A percentile compares a stretch with the other conserved stretches of the same genome.
phyloP scores from a whole-genome alignment of 139 green algal species.

The Chlamydomonas sp. region DNA sequence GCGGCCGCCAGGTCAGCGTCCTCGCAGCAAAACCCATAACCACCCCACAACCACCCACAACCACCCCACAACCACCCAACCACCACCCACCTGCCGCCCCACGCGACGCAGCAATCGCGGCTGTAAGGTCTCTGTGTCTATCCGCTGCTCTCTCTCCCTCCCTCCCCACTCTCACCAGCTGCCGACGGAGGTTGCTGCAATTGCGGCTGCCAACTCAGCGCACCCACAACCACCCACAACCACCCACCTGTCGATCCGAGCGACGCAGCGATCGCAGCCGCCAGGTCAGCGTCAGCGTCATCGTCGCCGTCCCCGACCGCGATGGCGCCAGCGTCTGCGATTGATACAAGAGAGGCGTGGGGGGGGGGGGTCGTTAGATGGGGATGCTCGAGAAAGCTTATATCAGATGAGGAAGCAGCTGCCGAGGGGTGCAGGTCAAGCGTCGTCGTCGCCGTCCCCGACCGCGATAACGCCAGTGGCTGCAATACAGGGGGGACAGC shows the following conservation, averaged over 20 bases:
- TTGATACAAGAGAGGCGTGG: not conserved
- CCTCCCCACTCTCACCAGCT: too few species aligned
- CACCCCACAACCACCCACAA: not conserved
- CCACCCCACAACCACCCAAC: conserved; percentile 1
- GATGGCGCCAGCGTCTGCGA: too few species aligned
- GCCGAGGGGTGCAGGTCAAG: conserved; percentile 30
- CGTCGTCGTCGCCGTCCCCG: not conserved
- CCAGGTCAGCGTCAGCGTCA: conserved; percentile 1
- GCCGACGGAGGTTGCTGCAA: not conserved
- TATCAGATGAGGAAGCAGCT: too few species aligned
- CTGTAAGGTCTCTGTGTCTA: not conserved
- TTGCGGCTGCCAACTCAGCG: too few species aligned
- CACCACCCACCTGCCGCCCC: not conserved
- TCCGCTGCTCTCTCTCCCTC: not conserved
- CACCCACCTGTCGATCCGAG: too few species aligned
- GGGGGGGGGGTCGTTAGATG: too few species aligned
- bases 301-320: not conserved
- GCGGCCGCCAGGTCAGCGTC: conserved; percentile 55
- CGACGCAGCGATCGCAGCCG: conserved; percentile 53
- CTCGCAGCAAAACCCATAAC: conserved; percentile 19
- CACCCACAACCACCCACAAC: too few species aligned
- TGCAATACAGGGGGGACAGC: too few species aligned
- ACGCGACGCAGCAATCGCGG: not conserved
- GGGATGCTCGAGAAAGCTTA: too few species aligned
- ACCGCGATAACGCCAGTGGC: too few species aligned